Base-by-base conservation (phyloP, 139 green algal species). In the Chlamydomonas incerta region DNA sequence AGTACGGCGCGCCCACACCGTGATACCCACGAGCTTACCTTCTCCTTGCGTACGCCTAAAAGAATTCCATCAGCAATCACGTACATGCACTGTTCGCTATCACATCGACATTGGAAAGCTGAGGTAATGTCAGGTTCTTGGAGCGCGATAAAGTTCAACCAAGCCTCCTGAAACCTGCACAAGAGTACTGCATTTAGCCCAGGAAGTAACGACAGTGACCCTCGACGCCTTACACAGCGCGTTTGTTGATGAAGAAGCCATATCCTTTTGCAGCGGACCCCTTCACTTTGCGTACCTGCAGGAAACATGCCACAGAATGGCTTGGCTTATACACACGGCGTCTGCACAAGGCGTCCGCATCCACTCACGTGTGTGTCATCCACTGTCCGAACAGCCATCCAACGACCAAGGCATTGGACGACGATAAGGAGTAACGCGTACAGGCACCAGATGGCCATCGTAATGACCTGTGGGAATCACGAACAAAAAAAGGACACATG, bases 41-140 rank as follows among this genome's bases (percentile, higher is more conserved):
- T 74, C 37, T 74, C 37, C 21, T 33, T 57, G 35, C 31, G 35
- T 3, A 74, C 11, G 23, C 69, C 69, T 10, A 74, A 37, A 15
- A 58, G 35, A 9, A 74, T 74, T 3, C 69, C 69, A 57, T 74
- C 69, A 13, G 35, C 35, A 34, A 74, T 55, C 4, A 74, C 24
- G 69, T 74, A 74, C 69, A 58, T 74, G 69, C 69, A 74, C 69
- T 57, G 69, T 0, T 74, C 69, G 69, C 24, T 33, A 1, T 17
- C 13, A 23, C 69, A 74, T 0, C 24, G 5, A 37, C 69, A 74
- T 6, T 21, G 31, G 37, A 58, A 74, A 0, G 69, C 69, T 8
- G 8, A 0, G 10, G 37, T 6, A 23, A 35, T 58, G 37, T 74
- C 69, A 0, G 57, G 23, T 23, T 57, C 35, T 21, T 74, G 69